Base-by-base conservation (phyloP, 2,329 filamentous ascomycete genomes). In the Metarhizium anisopliae region DNA sequence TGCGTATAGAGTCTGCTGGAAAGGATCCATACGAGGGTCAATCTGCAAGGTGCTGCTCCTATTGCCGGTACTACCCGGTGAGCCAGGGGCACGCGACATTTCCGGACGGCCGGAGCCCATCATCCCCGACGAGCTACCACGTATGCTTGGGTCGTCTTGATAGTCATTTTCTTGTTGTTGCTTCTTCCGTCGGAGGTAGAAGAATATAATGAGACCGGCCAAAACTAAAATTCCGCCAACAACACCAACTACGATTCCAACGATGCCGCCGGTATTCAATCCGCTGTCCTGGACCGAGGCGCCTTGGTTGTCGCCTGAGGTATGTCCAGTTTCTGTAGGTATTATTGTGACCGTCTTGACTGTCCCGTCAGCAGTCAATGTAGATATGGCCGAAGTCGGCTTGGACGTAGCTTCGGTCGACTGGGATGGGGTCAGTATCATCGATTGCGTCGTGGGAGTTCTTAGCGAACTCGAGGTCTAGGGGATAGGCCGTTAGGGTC, bases 1-100 rank as follows among this genome's bases (percentile, higher is more conserved):
- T 47, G 73, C 71, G 65, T 85, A 86, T 13, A 84, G 70, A 18
- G 77, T 78, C 40, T 77, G 74, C 51, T 79, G 76, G 59, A 80
- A 84, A 0, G 83, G 83, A 62, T 86, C 80, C 72, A 86, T 78
- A 49, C 83, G 76, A 36, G 83, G 83, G 63, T 86, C 83, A 54
- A 84, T 77, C 8, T 81, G 79, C 54, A 85, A 66, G 49, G 74
- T 72, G 65, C 78, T 80, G 59, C 75, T 80, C 55, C 78, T 77
- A 56, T 80, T 77, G 45, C 75, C 72, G 6, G 70, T 72, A 3
- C 74, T 74, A 35, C 59, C 66, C 10, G 66, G 64, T 10, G 70
- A 69, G 3, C 57, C 59, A 2, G 70, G 65, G 6, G 66, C 63
- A n/a, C 64, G 68, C 20, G 58, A 58, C 73, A 79, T 76, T 38